Conservation (phyloP, 768 basidiomycete species). For the Lactarius evosmus region DNA sequence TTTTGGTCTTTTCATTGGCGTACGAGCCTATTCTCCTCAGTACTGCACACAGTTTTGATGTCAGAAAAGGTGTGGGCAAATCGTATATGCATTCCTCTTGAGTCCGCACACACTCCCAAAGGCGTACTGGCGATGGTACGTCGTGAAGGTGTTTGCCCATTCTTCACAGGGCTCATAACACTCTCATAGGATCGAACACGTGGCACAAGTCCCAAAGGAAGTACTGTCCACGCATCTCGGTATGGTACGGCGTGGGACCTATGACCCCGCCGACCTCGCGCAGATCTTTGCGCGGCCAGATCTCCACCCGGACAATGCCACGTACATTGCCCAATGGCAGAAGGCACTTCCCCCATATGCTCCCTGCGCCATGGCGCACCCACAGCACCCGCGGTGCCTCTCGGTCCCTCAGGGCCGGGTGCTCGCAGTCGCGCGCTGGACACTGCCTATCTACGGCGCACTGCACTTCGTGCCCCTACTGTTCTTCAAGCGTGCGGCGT, state of each 20-base stretch:
- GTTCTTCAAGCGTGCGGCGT: constrained; percentile 70
- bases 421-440: constrained; percentile 79
- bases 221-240: constrained; percentile 58
- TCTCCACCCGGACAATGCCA: constrained; percentile 49
- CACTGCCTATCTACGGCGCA: constrained; percentile 80
- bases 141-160: constrained; percentile 2
- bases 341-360: constrained; percentile 44
- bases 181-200: constrained; percentile 35
- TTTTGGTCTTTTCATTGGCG: constrained; percentile 77
- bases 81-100: constrained; percentile 73
- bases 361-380: constrained; percentile 77
- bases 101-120: constrained; percentile 81
- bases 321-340: constrained; percentile 43
- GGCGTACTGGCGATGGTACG: constrained; percentile 72
- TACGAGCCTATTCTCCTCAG: constrained; percentile 35
- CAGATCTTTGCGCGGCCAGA: constrained; percentile 48
- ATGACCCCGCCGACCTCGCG: constrained; percentile 58
- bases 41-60: neutral
- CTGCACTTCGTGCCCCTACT: constrained; percentile 86
- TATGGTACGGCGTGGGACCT: constrained; percentile 54
- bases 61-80: constrained; percentile 68
- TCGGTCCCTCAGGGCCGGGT: constrained; percentile 66
- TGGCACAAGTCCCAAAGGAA: constrained; percentile 59
- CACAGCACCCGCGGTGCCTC: constrained; percentile 59
- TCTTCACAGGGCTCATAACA: neutral